Conservation (phyloP, 2,329 filamentous ascomycete genomes). For the Ophiosphaerella narmari region DNA sequence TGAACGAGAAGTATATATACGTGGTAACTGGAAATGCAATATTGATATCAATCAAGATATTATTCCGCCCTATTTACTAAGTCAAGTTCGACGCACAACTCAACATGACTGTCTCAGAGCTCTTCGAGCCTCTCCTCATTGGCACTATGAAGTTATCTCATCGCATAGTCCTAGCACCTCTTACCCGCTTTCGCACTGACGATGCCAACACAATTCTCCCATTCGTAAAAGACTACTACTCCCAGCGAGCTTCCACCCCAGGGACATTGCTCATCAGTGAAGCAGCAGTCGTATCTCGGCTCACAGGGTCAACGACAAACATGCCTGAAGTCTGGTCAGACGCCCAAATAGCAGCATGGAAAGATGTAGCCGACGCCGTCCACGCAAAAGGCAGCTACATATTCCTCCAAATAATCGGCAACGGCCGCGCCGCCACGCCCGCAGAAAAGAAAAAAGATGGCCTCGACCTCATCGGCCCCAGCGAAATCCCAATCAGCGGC, state of each 20-base stretch:
- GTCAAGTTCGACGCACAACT: too few species aligned
- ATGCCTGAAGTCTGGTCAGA: slow-evolving; percentile 62
- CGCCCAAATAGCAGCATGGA: slow-evolving; percentile 58
- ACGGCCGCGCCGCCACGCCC: slow-evolving; percentile 58
- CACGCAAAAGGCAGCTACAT: slow-evolving; percentile 65
- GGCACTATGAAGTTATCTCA: slow-evolving; percentile 31
- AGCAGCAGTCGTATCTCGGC: slow-evolving; percentile 56
- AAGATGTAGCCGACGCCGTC: slow-evolving; percentile 62
- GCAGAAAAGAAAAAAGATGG: slow-evolving; percentile 35
- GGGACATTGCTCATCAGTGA: slow-evolving; percentile 65
- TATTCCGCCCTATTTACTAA: too few species aligned
- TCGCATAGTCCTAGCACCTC: slow-evolving; percentile 39
- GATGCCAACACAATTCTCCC: slow-evolving; percentile 51
- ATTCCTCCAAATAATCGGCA: slow-evolving; percentile 64
- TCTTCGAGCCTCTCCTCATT: slow-evolving; percentile 38
- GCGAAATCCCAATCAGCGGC: slow-evolving; percentile 36
- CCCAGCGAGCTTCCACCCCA: slow-evolving; percentile 53
- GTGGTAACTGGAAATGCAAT: too few species aligned
- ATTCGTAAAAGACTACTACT: slow-evolving; percentile 56
- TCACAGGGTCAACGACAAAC: slow-evolving; percentile 54
- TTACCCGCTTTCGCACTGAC: slow-evolving; percentile 46
- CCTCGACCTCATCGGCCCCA: slow-evolving; percentile 30
- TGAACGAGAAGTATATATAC: too few species aligned
- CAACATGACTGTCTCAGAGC: not conserved
- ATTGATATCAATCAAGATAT: too few species aligned